A percentile compares a stretch with the other conserved stretches of the same genome.
phyloP scores from a whole-genome alignment of 768 basidiomycete species.

The Amanita polypyramis region DNA sequence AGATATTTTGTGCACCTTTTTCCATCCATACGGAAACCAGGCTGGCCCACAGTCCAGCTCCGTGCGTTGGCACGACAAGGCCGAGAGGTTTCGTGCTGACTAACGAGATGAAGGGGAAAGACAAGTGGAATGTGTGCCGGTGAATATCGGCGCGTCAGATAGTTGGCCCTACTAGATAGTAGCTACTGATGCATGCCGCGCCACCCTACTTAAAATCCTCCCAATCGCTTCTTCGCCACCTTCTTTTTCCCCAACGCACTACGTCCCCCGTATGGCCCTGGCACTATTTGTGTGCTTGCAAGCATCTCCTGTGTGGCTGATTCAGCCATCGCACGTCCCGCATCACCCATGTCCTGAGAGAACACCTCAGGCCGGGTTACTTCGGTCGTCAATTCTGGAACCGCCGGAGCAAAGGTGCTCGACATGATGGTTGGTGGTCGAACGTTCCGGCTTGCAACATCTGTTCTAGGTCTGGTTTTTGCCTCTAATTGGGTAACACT shows the following conservation, averaged over 20 bases:
- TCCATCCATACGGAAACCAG: slow-evolving; percentile 68
- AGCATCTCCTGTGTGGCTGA: slow-evolving; percentile 38
- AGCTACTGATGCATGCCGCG: no score
- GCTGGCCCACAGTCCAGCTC: slow-evolving; percentile 63
- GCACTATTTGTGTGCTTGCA: slow-evolving; percentile 60
- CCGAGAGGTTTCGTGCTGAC: slow-evolving; percentile 10
- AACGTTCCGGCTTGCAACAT: slow-evolving; percentile 11
- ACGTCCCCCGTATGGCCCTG: slow-evolving; percentile 64
- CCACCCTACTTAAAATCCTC: slow-evolving; percentile 47
- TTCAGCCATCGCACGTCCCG: background rate
- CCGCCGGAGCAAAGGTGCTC: slow-evolving; percentile 13
- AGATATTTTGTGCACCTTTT: slow-evolving; percentile 32
- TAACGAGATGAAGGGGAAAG: slow-evolving; percentile 10
- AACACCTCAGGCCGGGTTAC: background rate
- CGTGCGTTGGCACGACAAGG: slow-evolving; percentile 53
- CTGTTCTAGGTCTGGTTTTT: slow-evolving; percentile 1
- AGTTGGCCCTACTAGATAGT: background rate
- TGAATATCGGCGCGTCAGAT: slow-evolving; percentile 3
- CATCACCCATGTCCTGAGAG: background rate
- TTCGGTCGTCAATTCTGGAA: slow-evolving; percentile 9
- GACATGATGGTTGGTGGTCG: slow-evolving; percentile 30
- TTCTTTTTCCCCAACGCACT: slow-evolving; percentile 42
- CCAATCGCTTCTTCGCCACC: slow-evolving; percentile 52
- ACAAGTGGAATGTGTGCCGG: slow-evolving; percentile 2
- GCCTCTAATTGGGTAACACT: background rate